A percentile compares a stretch with the other conserved stretches of the same genome.
Evolutionary conservation across 2,329 filamentous ascomycete species (phyloP).

Genomic region (Botrytis medusae): DNA sequence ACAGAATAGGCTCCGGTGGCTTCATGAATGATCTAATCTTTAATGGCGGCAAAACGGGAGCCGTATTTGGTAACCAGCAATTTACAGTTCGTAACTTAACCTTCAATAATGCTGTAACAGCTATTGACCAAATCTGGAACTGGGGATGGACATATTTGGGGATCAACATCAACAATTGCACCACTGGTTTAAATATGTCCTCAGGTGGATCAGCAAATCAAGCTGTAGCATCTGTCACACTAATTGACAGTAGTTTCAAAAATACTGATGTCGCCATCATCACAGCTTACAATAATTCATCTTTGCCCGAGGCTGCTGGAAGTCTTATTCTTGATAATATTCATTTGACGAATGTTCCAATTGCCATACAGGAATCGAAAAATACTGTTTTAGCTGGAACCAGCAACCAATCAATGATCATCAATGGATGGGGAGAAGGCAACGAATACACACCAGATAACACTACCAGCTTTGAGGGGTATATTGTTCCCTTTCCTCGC

Average conservation of each 20-base stretch:
- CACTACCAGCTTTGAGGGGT: constrained; percentile 44
- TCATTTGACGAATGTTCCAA: constrained; percentile 13
- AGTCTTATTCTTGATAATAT: constrained; percentile 23
- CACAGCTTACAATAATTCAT: constrained; percentile 53
- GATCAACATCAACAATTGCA: constrained; percentile 53
- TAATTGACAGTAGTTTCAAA: constrained; percentile 56
- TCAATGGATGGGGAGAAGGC: constrained; percentile 21
- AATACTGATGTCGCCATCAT: constrained; percentile 51
- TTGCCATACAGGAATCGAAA: constrained; percentile 41
- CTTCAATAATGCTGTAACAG: constrained; percentile 48
- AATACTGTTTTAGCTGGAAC: constrained; percentile 19
- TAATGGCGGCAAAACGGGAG: constrained; percentile 59
- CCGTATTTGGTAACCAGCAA: constrained; percentile 64
- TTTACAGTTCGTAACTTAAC: constrained; percentile 58
- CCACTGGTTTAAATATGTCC: constrained; percentile 52
- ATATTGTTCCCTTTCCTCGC: constrained; percentile 42
- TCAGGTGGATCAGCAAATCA: constrained; percentile 45
- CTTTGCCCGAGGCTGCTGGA: constrained; percentile 39
- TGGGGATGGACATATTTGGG: constrained; percentile 59
- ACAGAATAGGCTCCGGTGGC: constrained; percentile 51
- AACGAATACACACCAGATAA: constrained; percentile 55
- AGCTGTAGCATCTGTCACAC: constrained; percentile 53
- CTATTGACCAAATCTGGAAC: constrained; percentile 57
- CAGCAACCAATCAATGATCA: constrained; percentile 38
- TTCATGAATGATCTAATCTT: constrained; percentile 60